Evolutionary conservation across 2,329 filamentous ascomycete genomes (phyloP).

Genomic region (Stenocarpella maydis): DNA sequence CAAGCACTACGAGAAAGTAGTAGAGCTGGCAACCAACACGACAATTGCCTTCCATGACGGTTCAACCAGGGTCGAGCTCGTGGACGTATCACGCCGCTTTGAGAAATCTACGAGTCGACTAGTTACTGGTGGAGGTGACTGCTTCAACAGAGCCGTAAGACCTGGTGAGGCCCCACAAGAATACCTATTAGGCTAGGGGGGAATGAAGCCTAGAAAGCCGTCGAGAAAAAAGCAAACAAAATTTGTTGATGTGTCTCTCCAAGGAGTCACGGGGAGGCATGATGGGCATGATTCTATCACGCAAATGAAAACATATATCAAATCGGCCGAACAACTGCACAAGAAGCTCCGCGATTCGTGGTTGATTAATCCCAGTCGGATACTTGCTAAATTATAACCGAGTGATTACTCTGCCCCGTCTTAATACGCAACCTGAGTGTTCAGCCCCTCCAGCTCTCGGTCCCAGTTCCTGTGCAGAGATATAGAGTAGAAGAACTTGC

Average conservation of each 20-base stretch:
- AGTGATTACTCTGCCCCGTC: neutral
- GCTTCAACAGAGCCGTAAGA: neutral
- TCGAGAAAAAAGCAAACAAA: fast-evolving
- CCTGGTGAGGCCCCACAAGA: neutral
- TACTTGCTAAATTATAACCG: neutral
- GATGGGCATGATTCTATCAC: no score
- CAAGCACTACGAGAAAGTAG: neutral
- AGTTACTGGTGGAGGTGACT: neutral
- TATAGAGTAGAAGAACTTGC: conserved; percentile 74
- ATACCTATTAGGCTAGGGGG: neutral
- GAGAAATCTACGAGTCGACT: neutral
- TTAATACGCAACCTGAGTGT: conserved; percentile 73
- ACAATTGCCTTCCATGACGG: neutral
- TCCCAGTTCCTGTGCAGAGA: conserved; percentile 78
- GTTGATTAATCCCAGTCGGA: neutral
- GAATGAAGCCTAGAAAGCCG: neutral
- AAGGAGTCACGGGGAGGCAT: no score
- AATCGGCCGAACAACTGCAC: fast-evolving
- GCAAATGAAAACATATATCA: neutral
- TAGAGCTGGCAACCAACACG: neutral
- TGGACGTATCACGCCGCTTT: neutral
- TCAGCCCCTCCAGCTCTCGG: conserved; percentile 76
- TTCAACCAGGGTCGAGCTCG: neutral
- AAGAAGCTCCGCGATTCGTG: neutral
- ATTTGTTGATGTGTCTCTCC: fast-evolving